Base-by-base conservation (phyloP, 2,329 filamentous ascomycete genomes). In the Tolypocladium tundrense region DNA sequence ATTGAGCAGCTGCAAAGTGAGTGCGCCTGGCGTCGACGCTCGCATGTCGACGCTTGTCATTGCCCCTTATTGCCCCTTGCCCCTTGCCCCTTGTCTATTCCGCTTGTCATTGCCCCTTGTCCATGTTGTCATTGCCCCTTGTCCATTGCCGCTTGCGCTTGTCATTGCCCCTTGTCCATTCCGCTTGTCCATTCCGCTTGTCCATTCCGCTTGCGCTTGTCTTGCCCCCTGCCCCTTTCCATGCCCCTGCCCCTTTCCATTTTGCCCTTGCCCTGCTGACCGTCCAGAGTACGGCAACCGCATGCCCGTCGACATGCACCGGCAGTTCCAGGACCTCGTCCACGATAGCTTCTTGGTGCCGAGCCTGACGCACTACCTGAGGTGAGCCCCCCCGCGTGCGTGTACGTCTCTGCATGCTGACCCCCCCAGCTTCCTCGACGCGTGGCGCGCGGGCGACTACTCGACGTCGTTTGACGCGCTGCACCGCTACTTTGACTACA, bases 401-500 rank as follows among this genome's bases (percentile, higher is more conserved):
- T 33, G 33, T 19, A n/a, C n/a, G n/a, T n/a, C 24, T 27, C 3
- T 27, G 24, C 24, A 27, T 5, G 10, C 35, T 41, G 11, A 54
- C 56, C 11, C 24, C 24, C 24, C 24, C 24, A 90, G 87, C 64
- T 97, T 96, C 68, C 85, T 97, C 16, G 92, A 99, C 70, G 85
- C 91, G 0, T 97, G 92, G 93, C 84, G 88, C 69, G 86, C 91
- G 4, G 93, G 93, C 5, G 91, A 97, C 71, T 95, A 93, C 67
- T 86, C 89, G 14, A 90, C 89, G 1, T 88, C 94, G 0, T 94
- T 97, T 68, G 93, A 99, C 67, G 87, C 87, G 63, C 79, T 99
- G 24, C 92, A 97, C 70, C 87, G 91, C 55, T 99, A 97, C 71
- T 99, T 97, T 66, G 94, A 99, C 71, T 97, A 96, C 72, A 94